These are phyloP conservation scores for Bipolaris zeicola DNA, from an alignment of 2,329 filamentous ascomycete species.

Conservation along the genomic window DNA sequence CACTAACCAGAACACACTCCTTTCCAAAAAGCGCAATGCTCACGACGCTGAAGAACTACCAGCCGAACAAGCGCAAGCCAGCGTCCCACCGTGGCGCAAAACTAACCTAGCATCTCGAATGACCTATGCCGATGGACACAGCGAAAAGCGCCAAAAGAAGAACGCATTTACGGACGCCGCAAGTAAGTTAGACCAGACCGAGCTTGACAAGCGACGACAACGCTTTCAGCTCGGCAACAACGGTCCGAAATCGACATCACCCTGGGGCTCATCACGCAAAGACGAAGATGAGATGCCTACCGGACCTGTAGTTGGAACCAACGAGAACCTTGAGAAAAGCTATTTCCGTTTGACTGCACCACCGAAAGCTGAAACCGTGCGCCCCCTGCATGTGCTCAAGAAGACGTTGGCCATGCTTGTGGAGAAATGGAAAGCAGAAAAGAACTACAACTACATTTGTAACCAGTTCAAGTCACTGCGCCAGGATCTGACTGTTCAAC, in stretches of 20 bases:
- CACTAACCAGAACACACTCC: constrained; percentile 43
- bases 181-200: constrained; percentile 90
- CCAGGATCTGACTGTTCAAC: constrained; percentile 97
- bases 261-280: constrained; percentile 53
- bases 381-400: constrained; percentile 78
- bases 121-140: constrained; percentile 60
- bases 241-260: constrained; percentile 61
- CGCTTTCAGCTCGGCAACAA: constrained; percentile 71
- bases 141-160: constrained; percentile 56
- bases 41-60: constrained; percentile 58
- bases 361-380: constrained; percentile 85
- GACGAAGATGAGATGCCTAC: constrained; percentile 56
- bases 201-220: constrained; percentile 84
- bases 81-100: constrained; percentile 73
- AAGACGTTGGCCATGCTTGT: constrained; percentile 88
- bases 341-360: constrained; percentile 93
- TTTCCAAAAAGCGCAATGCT: constrained; percentile 84
- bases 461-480: constrained; percentile 99
- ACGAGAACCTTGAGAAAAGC: constrained; percentile 83
- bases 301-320: constrained; percentile 83
- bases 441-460: constrained; percentile 97
- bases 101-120: constrained; percentile 77
- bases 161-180: constrained; percentile 57
- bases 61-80: constrained; percentile 57
- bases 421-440: constrained; percentile 91